Evolutionary conservation across 148 eudicot genomes (phyloP), one percentile per base, ranked within the genome.

Genomic region (Persicaria tinctoria): DNA sequence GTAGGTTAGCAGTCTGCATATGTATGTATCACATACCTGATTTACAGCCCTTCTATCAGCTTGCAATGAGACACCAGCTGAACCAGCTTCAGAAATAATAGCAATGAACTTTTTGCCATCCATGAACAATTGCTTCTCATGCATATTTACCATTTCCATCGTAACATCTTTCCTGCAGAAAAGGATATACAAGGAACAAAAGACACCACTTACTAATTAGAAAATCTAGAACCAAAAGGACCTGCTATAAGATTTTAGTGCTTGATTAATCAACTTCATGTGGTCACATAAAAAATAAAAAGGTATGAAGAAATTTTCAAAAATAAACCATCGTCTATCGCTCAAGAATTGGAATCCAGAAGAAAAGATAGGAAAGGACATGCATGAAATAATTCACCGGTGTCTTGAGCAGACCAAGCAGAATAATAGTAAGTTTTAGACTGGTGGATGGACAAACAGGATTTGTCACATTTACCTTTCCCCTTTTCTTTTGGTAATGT

Each of bases 121-220:
- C 99, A 95, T 95, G 81, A 95, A 95, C 48, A 86, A 86, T 76
- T 87, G 89, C 81, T 95, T 95, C 85, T 95, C 99, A 80, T 95
- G 92, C 97, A 95, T 95, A 80, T 95, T 95, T 55, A 95, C 99
- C 99, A 95, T 95, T 86, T 95, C 99, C 99, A 92, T 92, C 38
- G 88, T 82, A 51, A 95, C 85, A 53, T 92, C 97, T 86, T 95
- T 95, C 80, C 99, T 95, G 84, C 56, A 82, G 81, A 10, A 82
- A 53, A 46, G 80, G 62, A 71, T 12, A 1, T 12, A 1, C 17
- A 66, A 18, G 70, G 68, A 38, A 23, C 11, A 32, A 20, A 63
- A 66, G 63, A 57, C 20, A 27, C 17, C 32, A 57, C 20, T 20
- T 57, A 9, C 18, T 17, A 3, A 57, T 20, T 57, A 57, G 63